Conservation (phyloP, 163 green algal species). For the Scenedesmus sp. region DNA sequence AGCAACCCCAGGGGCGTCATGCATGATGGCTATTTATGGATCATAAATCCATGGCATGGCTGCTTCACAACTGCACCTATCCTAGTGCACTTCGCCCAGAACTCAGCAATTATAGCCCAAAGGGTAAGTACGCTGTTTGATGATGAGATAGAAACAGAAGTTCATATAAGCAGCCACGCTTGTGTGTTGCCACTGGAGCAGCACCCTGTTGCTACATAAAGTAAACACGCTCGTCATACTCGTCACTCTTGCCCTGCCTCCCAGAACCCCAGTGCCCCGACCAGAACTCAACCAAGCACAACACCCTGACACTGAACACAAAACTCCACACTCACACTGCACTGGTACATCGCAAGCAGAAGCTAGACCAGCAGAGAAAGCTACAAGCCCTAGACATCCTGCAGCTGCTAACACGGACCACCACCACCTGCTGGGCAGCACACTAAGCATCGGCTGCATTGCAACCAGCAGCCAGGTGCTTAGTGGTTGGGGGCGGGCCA, state of each 20-base stretch:
- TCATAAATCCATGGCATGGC: no score
- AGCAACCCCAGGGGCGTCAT: no score
- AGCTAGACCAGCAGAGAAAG: not conserved
- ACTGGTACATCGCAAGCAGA: not conserved
- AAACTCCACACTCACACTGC: constrained; percentile 5
- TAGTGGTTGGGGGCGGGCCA: constrained; percentile 70
- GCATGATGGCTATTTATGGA: no score
- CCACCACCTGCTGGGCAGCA: not conserved
- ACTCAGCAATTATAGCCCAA: no score
- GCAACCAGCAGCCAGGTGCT: not conserved
- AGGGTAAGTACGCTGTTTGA: no score
- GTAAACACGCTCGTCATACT: not conserved
- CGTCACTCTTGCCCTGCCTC: not conserved
- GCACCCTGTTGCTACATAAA: not conserved
- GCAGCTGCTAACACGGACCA: not conserved
- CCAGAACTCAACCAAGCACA: constrained; percentile 24
- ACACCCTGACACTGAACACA: not conserved
- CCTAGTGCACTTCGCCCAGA: no score
- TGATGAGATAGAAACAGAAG: no score
- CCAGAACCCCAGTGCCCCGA: not conserved
- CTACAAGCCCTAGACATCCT: not conserved
- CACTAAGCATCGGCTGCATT: not conserved
- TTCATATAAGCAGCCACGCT: no score
- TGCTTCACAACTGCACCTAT: no score
- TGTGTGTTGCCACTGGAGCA: not conserved